phyloP scores from a whole-genome alignment of 139 green algal species.

The Chlamydomonas schloesseri region DNA sequence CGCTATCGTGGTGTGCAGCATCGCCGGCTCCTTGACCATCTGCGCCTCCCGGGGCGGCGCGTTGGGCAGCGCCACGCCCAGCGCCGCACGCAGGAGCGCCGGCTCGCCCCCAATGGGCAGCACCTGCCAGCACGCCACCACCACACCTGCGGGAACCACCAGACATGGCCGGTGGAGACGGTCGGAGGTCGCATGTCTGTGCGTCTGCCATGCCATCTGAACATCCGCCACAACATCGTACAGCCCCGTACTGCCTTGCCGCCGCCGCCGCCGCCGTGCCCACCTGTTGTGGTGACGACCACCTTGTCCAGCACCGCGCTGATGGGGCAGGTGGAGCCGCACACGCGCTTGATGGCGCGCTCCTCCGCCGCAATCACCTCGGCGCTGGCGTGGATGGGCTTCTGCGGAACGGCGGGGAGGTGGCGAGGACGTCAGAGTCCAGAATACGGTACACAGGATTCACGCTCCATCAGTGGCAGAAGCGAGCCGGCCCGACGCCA shows the following conservation, averaged over 20 bases:
- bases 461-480: too few relatives aligned
- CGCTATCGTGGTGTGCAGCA: slow-evolving; percentile 81
- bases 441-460: too few relatives aligned
- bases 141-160: slow-evolving; percentile 57
- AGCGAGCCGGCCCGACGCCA: too few relatives aligned
- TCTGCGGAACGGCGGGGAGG: slow-evolving; percentile 48
- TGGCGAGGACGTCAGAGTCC: not conserved
- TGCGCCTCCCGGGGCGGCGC: slow-evolving; percentile 59
- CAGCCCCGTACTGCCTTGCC: too few relatives aligned
- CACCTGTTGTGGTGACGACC: slow-evolving; percentile 62
- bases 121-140: slow-evolving; percentile 80
- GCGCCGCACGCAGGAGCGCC: slow-evolving; percentile 40
- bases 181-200: too few relatives aligned
- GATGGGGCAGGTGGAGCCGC: slow-evolving; percentile 61
- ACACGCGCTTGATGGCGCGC: slow-evolving; percentile 41
- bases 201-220: too few relatives aligned
- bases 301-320: slow-evolving; percentile 72
- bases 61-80: slow-evolving; percentile 65
- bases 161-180: too few relatives aligned
- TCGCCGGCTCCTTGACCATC: slow-evolving; percentile 65
- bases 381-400: slow-evolving; percentile 58
- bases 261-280: too few relatives aligned
- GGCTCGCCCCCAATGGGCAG: slow-evolving; percentile 53
- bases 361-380: slow-evolving; percentile 60
- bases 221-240: too few relatives aligned